Base-by-base conservation (phyloP, 2,329 filamentous ascomycete species). In the Monilinia fructigena region DNA sequence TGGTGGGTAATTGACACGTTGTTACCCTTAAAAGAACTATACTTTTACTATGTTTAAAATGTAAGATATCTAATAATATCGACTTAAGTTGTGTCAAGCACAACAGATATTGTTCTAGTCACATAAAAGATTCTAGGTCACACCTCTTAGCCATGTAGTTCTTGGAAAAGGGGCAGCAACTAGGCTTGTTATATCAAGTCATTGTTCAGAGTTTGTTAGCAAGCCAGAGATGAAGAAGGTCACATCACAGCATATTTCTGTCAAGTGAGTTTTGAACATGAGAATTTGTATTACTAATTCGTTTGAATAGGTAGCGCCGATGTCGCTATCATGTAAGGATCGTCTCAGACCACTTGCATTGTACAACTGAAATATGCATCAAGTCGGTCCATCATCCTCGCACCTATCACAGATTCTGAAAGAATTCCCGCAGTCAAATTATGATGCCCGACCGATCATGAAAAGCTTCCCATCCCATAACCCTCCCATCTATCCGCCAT, bases 101-200 rank as follows among this genome's bases (percentile, higher is more conserved):
- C 6, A 26, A n/a, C 3, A 10, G 5, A 35, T n/a, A 1, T 2
- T 11, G 4, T n/a, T 0, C 10, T 1, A 2, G 20, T 16, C 40
- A 35, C 11, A 26, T 47, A 11, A 1, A 5, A 1, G 4, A 0
- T 14, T 1, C 28, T 8, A 31, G 55, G 7, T 45, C 35, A 20
- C 23, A 14, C 1, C 5, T 20, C 35, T 31, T 1, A 16, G 2
- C 26, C 20, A 35, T 31, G 5, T 47, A 48, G 40, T 48, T 47
- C 26, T 12, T 59, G 55, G 38, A 45, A 10, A 45, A 16, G 10
- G 2, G 8, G 5, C 23, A 45, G 14, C 38, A 28, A 10, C 6
- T 10, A 28, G 8, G 2, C 50, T 50, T 26, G 23, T 28, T 52
- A 18, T 10, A 52, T 14, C 26, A 18, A 14, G 3, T 28, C 2